phyloP scores from a whole-genome alignment of 2,329 filamentous ascomycete species.

The Talaromyces pinophilus region DNA sequence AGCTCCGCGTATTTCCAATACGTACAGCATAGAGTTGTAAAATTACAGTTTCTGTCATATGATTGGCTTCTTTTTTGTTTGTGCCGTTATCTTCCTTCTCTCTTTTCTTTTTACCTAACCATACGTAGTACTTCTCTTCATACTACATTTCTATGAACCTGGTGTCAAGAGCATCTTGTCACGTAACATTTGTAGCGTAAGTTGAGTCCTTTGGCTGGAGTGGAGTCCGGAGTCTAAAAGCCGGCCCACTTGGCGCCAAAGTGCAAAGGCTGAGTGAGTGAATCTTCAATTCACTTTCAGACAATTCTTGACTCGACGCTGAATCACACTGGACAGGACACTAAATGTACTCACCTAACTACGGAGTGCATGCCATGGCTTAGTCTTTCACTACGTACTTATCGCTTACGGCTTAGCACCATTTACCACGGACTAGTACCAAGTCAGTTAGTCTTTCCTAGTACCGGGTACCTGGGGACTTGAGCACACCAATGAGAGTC shows the following conservation, averaged over 20 bases:
- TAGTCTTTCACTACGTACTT: neutral
- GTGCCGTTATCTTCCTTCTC: neutral
- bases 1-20: conserved; percentile 1
- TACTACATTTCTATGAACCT: neutral
- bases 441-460: neutral
- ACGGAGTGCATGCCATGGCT: conserved; percentile 1
- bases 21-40: neutral
- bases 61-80: neutral
- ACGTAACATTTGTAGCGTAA: neutral
- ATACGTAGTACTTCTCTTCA: neutral
- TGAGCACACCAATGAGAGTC: neutral
- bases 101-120: too few relatives aligned
- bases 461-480: conserved; percentile 6
- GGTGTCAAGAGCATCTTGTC: neutral
- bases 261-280: neutral
- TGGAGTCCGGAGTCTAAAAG: conserved; percentile 6
- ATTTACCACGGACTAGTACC: neutral
- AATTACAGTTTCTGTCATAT: neutral
- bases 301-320: neutral
- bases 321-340: neutral
- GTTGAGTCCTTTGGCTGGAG: neutral
- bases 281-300: neutral
- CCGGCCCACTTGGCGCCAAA: conserved; percentile 1
- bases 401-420: neutral
- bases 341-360: neutral